A percentile compares a stretch with the other conserved stretches of the same genome.
Evolutionary conservation across 1,139 yeast genomes (phyloP).

Genomic region (Wickerhamomyces sp.): DNA sequence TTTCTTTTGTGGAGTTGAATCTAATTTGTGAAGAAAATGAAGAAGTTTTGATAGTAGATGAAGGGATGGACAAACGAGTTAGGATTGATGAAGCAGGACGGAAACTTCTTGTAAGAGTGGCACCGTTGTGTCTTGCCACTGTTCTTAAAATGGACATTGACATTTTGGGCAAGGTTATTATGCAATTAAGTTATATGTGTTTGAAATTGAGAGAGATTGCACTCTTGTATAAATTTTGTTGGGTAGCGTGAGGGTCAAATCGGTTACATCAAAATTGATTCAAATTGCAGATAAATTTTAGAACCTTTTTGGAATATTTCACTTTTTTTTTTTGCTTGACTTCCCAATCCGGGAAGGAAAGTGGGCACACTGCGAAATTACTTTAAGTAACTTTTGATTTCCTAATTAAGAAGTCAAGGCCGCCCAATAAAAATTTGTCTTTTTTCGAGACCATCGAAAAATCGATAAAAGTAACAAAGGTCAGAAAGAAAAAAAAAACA

Average conservation of each 20-base stretch:
- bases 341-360: not conserved
- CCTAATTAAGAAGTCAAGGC: conserved; percentile 13
- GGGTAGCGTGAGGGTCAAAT: no score
- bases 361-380: not conserved
- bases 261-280: no score
- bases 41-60: not conserved
- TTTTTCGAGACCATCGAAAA: not conserved
- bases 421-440: conserved; percentile 7
- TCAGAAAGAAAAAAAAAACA: conserved; percentile 1
- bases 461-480: no score
- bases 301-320: no score
- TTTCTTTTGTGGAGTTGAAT: conserved; percentile 4
- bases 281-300: no score
- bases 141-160: not conserved
- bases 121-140: not conserved
- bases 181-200: no score
- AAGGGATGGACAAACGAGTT: not conserved
- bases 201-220: no score
- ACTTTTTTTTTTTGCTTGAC: no score
- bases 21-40: not conserved
- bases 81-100: not conserved
- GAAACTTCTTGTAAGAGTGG: not conserved
- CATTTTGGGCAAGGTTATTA: conserved; percentile 1
- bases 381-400: conserved; percentile 1
- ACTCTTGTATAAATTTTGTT: no score